These are phyloP conservation scores for Prosopis cineraria DNA, from an alignment of 306 rosid genomes.

Conservation along the genomic window DNA sequence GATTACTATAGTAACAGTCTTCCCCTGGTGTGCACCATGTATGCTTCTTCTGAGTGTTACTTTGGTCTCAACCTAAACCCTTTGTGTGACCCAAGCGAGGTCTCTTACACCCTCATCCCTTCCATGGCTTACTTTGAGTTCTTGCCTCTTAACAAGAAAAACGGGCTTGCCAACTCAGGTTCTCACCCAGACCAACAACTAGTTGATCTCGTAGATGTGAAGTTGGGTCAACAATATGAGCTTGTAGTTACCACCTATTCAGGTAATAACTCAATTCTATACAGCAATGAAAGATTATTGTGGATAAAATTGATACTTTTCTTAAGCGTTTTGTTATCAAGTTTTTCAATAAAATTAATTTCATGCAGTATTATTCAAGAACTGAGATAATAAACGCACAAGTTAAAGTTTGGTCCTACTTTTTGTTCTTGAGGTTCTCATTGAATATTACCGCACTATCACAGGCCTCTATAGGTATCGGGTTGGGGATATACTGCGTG, in stretches of 20 bases:
- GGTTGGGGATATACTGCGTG: constrained; percentile 52
- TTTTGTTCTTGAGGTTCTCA: background rate
- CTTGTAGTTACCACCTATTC: constrained; percentile 58
- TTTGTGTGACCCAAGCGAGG: constrained; percentile 47
- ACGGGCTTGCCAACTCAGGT: constrained; percentile 15
- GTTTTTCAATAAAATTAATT: background rate
- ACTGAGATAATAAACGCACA: background rate
- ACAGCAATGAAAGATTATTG: background rate
- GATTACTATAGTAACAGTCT: constrained; percentile 51
- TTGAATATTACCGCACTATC: background rate
- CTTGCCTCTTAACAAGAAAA: constrained; percentile 42
- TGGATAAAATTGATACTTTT: background rate
- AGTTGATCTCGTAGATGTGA: constrained; percentile 51
- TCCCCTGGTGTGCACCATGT: constrained; percentile 57
- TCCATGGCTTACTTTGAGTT: constrained; percentile 58
- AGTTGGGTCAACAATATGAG: constrained; percentile 50
- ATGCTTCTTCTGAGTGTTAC: constrained; percentile 63
- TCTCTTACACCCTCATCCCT: constrained; percentile 56
- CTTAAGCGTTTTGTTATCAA: background rate
- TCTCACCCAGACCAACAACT: constrained; percentile 26
- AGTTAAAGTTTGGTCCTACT: background rate
- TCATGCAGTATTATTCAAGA: background rate
- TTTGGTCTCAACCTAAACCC: constrained; percentile 60
- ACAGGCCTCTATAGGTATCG: constrained; percentile 58
- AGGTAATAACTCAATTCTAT: constrained; percentile 27